These are phyloP conservation scores for Tetrapisispora fleetii DNA, from an alignment of 805 yeast species.

Conservation along the genomic window DNA sequence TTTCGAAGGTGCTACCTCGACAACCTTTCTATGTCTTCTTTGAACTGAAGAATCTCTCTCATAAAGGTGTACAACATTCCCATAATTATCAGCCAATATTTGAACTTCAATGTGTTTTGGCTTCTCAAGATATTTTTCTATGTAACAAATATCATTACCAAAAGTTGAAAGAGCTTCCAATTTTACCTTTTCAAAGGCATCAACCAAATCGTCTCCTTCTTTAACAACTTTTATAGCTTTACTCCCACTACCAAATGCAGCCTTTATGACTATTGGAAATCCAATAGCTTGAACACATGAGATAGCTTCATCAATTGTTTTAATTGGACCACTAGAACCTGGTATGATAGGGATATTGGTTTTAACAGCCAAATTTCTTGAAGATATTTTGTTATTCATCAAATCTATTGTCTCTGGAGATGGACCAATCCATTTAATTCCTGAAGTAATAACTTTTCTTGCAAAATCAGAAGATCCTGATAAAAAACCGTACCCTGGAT, in stretches of 20 bases:
- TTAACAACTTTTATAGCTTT: slow-evolving; percentile 98
- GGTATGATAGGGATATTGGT: slow-evolving; percentile 88
- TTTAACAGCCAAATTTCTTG: slow-evolving; percentile 70
- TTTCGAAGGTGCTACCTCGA: slow-evolving; percentile 94
- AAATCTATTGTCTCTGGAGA: slow-evolving; percentile 74
- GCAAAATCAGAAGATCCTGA: slow-evolving; percentile 91
- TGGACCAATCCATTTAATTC: slow-evolving; percentile 94
- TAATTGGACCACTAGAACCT: slow-evolving; percentile 94
- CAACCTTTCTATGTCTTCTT: slow-evolving; percentile 97
- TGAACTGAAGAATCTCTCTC: slow-evolving; percentile 98
- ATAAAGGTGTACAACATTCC: slow-evolving; percentile 86
- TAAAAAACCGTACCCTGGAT: slow-evolving; percentile 84
- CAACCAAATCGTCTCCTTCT: slow-evolving; percentile 83
- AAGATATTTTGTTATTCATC: slow-evolving; percentile 92
- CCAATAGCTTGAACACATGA: slow-evolving; percentile 76
- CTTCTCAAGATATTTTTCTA: slow-evolving; percentile 83
- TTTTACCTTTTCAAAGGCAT: slow-evolving; percentile 85
- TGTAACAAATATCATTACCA: slow-evolving; percentile 95
- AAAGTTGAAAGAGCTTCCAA: slow-evolving; percentile 92
- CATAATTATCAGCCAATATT: slow-evolving; percentile 81
- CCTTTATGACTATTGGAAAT: slow-evolving; percentile 91
- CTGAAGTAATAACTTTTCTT: slow-evolving; percentile 74
- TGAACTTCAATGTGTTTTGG: slow-evolving; percentile 98
- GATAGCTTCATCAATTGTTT: slow-evolving; percentile 59
- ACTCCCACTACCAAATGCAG: slow-evolving; percentile 99